These are phyloP conservation scores for Blastobotrys indianensis DNA, from an alignment of 1,139 yeast species.

Conservation along the genomic window DNA sequence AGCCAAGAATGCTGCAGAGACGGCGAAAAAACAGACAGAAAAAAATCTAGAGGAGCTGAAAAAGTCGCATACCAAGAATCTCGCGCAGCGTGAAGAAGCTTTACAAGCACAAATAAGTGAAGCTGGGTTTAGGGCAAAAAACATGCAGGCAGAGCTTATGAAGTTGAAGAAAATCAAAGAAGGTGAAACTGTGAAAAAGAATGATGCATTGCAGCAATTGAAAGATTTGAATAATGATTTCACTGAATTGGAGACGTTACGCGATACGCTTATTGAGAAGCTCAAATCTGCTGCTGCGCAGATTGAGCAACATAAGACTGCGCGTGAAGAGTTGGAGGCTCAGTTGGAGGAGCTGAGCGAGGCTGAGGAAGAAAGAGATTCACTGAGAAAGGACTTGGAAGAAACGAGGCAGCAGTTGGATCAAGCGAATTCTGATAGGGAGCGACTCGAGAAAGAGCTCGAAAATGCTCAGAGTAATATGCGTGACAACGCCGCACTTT, in stretches of 20 bases:
- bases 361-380: conserved; percentile 4
- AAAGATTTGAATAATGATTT: conserved; percentile 21
- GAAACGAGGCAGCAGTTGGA: conserved; percentile 3
- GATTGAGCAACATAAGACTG: conserved; percentile 18
- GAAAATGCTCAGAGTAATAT: conserved; percentile 10
- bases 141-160: conserved; percentile 13
- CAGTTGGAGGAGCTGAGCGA: conserved; percentile 9
- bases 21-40: conserved; percentile 34
- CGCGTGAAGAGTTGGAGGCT: conserved; percentile 5
- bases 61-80: conserved; percentile 20
- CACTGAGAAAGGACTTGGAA: conserved; percentile 1
- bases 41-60: conserved; percentile 23
- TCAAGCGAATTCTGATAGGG: conserved; percentile 4
- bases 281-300: conserved; percentile 29
- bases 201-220: conserved; percentile 19
- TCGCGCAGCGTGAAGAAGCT: conserved; percentile 12
- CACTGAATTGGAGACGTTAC: conserved; percentile 25
- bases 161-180: conserved; percentile 13
- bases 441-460: conserved; percentile 13
- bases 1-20: conserved; percentile 51
- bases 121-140: conserved; percentile 15
- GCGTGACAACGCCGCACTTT: conserved; percentile 1
- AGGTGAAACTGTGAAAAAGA: conserved; percentile 6
- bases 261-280: conserved; percentile 30
- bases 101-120: conserved; percentile 18